A percentile compares a stretch with the other conserved stretches of the same genome.
Conservation (phyloP, 768 basidiomycete species). For the Rubroboletus pulcherrimus region DNA sequence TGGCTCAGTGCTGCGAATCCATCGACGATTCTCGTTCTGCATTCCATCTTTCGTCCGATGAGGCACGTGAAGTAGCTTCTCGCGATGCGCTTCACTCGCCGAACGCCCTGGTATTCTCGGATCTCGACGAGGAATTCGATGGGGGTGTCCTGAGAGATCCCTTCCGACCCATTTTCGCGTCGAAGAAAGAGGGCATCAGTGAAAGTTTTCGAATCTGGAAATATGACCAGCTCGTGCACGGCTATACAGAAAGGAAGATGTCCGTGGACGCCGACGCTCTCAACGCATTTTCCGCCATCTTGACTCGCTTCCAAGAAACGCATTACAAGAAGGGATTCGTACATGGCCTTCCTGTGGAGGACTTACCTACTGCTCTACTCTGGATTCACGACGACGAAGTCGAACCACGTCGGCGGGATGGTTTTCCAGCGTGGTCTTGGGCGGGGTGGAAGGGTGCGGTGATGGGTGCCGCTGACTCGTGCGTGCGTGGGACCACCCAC, state of each 20-base stretch:
- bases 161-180: background rate
- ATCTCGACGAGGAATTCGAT: background rate
- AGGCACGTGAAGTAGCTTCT: background rate
- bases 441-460: background rate
- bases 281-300: background rate
- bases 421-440: constrained; percentile 6
- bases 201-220: background rate
- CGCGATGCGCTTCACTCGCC: background rate
- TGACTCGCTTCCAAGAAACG: background rate
- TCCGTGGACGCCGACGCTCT: background rate
- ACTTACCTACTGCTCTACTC: background rate
- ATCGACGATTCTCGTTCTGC: background rate
- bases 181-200: background rate
- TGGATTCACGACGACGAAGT: background rate
- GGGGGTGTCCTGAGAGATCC: background rate
- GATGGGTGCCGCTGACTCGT: background rate
- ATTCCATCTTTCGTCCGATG: constrained; percentile 1
- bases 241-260: background rate
- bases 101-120: background rate
- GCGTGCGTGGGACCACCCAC: background rate
- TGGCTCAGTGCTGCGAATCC: background rate
- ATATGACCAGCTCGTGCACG: background rate
- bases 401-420: background rate
- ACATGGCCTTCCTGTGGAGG: background rate
- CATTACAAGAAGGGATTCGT: background rate